Evolutionary conservation across 768 basidiomycete genomes (phyloP), one percentile per base, ranked within the genome.

Genomic region (Boletus sensibilis): DNA sequence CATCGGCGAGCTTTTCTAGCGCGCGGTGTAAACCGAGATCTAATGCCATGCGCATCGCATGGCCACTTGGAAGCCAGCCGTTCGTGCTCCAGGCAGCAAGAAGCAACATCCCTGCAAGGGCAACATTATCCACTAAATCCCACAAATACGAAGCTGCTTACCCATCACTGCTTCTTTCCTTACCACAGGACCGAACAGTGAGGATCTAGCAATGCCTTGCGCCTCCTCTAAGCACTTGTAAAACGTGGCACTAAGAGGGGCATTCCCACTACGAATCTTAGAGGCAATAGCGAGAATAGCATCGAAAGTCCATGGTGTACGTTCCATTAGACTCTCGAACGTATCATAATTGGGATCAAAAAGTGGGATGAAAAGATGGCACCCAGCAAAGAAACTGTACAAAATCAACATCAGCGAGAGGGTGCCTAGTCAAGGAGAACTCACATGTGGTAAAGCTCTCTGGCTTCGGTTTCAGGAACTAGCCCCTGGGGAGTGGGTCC

Each of bases 281-380:
- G 88, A 85, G 47, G 94, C 94, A 47, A 97, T 87, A 43, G 94
- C 92, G 49, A 98, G 80, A 66, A 98, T 87, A 57, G 93, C 88
- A 73, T 96, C 92, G 72, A 94, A 94, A 51, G 93, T 94, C 89
- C 94, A 98, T 5, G 95, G 95, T 6, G 90, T 91, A 63, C 95
- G 87, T 72, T 93, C 92, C 79, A 88, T 88, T 64, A 95, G 79
- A 62, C 86, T 86, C 70, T 96, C 94, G 76, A 91, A 95, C 16
- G 92, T 92, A 78, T 98, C 95, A 74, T 94, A 96, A 56, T 79
- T 76, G 33, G 92, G 90, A 75, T 97, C 94, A 78, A 95, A 97
- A 59, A 97, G 80, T 45, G 95, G 94, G 62, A 97, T 93, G 79
- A 97, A 98, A 70, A 94, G 82, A 77, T 97, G 91, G 75, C 94